Base-by-base conservation (phyloP, 352 stramenopile species). In the Globisporangium splendens region DNA sequence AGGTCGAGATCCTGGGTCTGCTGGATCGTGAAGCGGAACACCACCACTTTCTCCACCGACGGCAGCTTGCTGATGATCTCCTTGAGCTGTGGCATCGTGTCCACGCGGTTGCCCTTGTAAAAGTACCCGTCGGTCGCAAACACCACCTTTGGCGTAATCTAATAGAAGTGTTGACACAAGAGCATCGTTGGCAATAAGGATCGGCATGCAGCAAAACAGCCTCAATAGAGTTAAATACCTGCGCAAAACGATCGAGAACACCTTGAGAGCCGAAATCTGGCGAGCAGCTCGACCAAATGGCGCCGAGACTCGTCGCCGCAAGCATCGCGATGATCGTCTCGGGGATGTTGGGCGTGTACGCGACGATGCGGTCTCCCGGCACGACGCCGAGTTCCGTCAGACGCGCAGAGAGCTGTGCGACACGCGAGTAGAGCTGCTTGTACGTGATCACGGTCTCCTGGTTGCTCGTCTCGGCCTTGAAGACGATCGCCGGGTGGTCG, bases 181-280 rank as follows among this genome's bases (percentile, higher is more conserved):
- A 5, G 24, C 24, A 31, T 31, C 24, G 5, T 31, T 5, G 5
- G 24, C 24, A 31, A 6, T 5, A 31, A 31, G 24, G 24, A 5
- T 31, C 24, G 24, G 24, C 24, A 31, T 5, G 24, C 24, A 31
- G 24, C 24, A 31, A 31, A 31, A 5, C 24, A 31, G 24, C 24
- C 24, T 31, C 24, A 31, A 31, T 5, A 31, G 5, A 31, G 5
- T 6, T 31, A 31, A 31, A 14, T 59, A 67, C 69, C 70, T 95
- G 86, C 15, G 79, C 75, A 62, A 96, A 89, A 22, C 86, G 73
- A 59, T 96, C 86, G 17, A 90, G 65, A 24, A 96, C 81, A 4
- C 86, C 86, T 53, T 88, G 73, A 6, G 85, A 73, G n/a, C 86
- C 86, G 59, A 96, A 96, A 61, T 96, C 86, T 8, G 86, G 84